Percentiles rank a stretch among this genome's conserved stretches.
These are phyloP conservation scores for Penicillium atrosanguineum DNA, from an alignment of 495 filamentous ascomycete genomes.

Conservation along the genomic window DNA sequence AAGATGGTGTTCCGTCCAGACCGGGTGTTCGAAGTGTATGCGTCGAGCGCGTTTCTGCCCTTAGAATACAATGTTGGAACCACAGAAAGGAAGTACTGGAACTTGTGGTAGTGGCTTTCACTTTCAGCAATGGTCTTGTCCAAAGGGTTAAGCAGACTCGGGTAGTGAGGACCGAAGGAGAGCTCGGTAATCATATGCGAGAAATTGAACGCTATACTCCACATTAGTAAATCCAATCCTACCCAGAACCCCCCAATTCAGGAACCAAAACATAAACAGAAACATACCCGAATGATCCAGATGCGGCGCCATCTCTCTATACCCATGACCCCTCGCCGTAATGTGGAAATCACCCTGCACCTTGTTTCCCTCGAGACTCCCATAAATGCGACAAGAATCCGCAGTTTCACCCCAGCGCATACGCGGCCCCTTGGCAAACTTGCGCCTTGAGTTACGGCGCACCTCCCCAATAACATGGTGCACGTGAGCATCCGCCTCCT, in stretches of 20 bases:
- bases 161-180: conserved; percentile 94
- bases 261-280: background rate
- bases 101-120: conserved; percentile 82
- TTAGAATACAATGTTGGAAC: conserved; percentile 91
- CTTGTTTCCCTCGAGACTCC: conserved; percentile 87
- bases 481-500: conserved; percentile 53
- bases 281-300: conserved; percentile 76
- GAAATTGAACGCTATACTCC: conserved; percentile 83
- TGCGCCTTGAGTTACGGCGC: conserved; percentile 41
- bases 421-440: conserved; percentile 68
- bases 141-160: conserved; percentile 88
- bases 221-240: background rate
- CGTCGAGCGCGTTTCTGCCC: conserved; percentile 49
- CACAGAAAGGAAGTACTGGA: conserved; percentile 96
- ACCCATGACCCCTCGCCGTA: conserved; percentile 92
- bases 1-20: conserved; percentile 42
- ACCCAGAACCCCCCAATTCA: background rate
- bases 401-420: conserved; percentile 52
- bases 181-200: conserved; percentile 95
- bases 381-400: conserved; percentile 82
- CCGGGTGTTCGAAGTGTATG: conserved; percentile 25
- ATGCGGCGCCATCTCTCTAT: conserved; percentile 74
- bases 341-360: conserved; percentile 99
- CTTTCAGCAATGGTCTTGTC: conserved; percentile 83
- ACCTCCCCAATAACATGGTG: conserved; percentile 51